Evolutionary conservation across 2,329 filamentous ascomycete genomes (phyloP), one percentile per base, ranked within the genome.

Genomic region (Teratosphaeria nubilosa): DNA sequence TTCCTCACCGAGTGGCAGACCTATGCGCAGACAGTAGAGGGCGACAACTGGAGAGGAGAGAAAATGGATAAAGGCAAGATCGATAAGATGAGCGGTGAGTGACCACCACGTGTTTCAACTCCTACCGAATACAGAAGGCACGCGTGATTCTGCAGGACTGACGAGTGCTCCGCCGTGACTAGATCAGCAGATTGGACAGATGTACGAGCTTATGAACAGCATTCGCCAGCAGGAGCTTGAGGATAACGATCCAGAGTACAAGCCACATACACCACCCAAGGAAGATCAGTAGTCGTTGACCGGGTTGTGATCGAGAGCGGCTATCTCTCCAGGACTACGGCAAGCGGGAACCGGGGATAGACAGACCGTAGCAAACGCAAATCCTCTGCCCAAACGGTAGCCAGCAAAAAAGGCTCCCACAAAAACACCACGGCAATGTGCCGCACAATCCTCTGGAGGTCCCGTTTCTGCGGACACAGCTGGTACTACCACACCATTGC

Each of bases 141-240:
- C 20, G 41, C 41, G 41, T 48, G 41, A 48, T 16, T 5, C 9
- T n/a, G 27, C 11, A 14, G 20, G 41, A 30, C 53, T 54, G 53
- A 54, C 53, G n/a, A 34, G 48, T 53, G 11, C 14, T 34, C 24
- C 31, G 30, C 56, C 34, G 32, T 58, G 51, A 55, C 56, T 62
- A 95, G 91, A 97, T 71, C 88, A 97, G 72, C 94, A 99, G 75
- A 78, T 97, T 56, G 89, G 86, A 1, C 94, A 99, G 73, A 76
- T 99, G 65, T 96, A 96, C 70, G 92, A 97, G 71, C 78, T 99
- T 58, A 95, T 96, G 90, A 82, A 88, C 72, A 83, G 89, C 1
- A 95, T 96, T 56, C 76, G 78, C 59, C 79, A 80, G 64, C 74
- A 76, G 60, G 78, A 78, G 11, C 66, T 75, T 24, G 74, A 76